Evolutionary conservation across 805 yeast genomes (phyloP).

Genomic region (Pichia californica): DNA sequence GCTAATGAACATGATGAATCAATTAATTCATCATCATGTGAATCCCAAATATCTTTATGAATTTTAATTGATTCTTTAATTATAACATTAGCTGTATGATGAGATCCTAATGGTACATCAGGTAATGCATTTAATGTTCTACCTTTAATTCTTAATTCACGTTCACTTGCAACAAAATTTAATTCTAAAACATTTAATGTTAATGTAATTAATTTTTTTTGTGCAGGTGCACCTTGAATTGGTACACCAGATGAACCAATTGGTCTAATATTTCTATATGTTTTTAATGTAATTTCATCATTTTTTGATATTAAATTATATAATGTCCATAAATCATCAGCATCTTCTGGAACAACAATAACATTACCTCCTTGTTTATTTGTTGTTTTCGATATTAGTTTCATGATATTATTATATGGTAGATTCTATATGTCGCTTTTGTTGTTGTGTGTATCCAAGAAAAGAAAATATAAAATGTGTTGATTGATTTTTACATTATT

Average conservation of each 20-base stretch:
- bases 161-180: constrained; percentile 76
- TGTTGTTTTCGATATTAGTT: constrained; percentile 41
- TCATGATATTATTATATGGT: constrained; percentile 40
- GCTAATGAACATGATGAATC: constrained; percentile 69
- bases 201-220: constrained; percentile 55
- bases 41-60: constrained; percentile 76
- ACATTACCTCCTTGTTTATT: constrained; percentile 62
- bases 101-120: constrained; percentile 78
- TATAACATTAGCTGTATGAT: constrained; percentile 79
- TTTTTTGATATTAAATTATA: constrained; percentile 74
- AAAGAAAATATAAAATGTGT: too few species aligned
- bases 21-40: constrained; percentile 54
- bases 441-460: too few species aligned
- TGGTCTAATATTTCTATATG: constrained; percentile 56
- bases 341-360: constrained; percentile 72
- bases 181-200: constrained; percentile 56
- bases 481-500: too few species aligned
- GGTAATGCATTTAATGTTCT: constrained; percentile 59
- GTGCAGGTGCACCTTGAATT: constrained; percentile 15
- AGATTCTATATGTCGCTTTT: too few species aligned
- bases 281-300: constrained; percentile 66
- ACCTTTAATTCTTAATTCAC: constrained; percentile 75
- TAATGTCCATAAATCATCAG: constrained; percentile 85
- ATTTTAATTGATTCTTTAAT: constrained; percentile 63
- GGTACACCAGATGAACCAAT: constrained; percentile 11